Conservation (phyloP, 257 asterid species). For the Lantana camara region DNA sequence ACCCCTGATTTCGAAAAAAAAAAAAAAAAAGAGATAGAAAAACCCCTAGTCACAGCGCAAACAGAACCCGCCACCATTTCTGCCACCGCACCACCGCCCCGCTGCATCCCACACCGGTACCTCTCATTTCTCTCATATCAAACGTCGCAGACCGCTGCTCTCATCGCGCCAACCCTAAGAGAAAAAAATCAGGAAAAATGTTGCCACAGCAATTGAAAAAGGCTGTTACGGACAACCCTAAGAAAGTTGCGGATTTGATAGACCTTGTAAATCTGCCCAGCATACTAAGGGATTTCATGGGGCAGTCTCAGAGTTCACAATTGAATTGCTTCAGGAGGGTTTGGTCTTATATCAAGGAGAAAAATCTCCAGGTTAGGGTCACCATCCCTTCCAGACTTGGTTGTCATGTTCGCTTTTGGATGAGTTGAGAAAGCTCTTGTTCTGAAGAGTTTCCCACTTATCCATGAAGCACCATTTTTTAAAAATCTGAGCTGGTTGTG, state of each 20-base stretch:
- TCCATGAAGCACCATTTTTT: not conserved
- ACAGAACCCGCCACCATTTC: too few species aligned
- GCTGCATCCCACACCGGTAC: too few species aligned
- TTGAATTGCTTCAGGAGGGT: constrained; percentile 74
- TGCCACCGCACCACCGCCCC: too few species aligned
- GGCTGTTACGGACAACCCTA: constrained; percentile 70
- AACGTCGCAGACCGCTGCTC: too few species aligned
- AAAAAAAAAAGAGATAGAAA: too few species aligned
- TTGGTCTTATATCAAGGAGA: constrained; percentile 86
- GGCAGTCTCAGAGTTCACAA: constrained; percentile 93
- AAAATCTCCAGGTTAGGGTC: constrained; percentile 77
- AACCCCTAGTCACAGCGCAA: too few species aligned
- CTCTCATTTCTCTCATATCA: too few species aligned
- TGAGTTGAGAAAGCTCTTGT: not conserved
- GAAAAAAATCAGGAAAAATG: constrained; percentile 42
- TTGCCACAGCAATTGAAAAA: constrained; percentile 61
- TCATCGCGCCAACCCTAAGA: too few species aligned
- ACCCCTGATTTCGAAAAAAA: too few species aligned
- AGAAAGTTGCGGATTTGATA: constrained; percentile 75
- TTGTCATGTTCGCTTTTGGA: not conserved
- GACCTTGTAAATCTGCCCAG: constrained; percentile 87
- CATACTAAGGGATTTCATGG: constrained; percentile 83
- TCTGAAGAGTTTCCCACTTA: not conserved
- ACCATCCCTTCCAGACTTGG: not conserved
- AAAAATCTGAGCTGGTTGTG: not conserved